phyloP scores from a whole-genome alignment of 768 basidiomycete genomes.

The Pulveroboletus frians region DNA sequence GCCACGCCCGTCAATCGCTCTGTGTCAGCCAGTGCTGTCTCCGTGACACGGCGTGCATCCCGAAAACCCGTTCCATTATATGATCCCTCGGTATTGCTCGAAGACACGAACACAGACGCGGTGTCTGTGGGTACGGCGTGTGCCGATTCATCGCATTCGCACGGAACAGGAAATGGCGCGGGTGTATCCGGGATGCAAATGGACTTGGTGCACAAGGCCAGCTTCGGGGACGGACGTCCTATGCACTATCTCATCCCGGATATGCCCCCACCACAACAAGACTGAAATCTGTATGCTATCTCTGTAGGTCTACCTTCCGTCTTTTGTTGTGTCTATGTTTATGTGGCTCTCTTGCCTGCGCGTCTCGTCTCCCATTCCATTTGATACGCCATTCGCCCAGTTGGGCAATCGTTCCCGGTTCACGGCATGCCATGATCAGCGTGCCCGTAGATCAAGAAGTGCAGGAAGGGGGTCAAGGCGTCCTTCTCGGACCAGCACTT shows the following conservation, averaged over 20 bases:
- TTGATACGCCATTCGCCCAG: slow-evolving; percentile 2
- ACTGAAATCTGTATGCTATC: slow-evolving; percentile 15
- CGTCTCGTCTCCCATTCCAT: neutral
- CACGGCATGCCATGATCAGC: neutral
- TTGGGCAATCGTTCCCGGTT: slow-evolving; percentile 7
- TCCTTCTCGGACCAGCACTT: neutral
- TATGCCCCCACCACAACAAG: slow-evolving; percentile 38
- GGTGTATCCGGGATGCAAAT: slow-evolving; percentile 8
- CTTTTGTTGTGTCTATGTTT: neutral
- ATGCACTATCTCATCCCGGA: slow-evolving; percentile 60
- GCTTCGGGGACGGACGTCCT: slow-evolving; percentile 42
- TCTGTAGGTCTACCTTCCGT: neutral
- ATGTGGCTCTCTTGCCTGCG: no score
- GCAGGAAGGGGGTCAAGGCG: neutral
- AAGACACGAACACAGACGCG: slow-evolving; percentile 20
- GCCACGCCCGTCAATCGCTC: slow-evolving; percentile 25
- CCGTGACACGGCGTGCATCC: slow-evolving; percentile 30
- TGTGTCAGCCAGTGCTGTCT: slow-evolving; percentile 24
- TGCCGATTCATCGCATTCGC: slow-evolving; percentile 27
- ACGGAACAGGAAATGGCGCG: slow-evolving; percentile 17
- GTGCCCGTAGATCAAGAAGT: slow-evolving; percentile 1
- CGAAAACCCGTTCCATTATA: slow-evolving; percentile 59
- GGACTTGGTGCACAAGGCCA: slow-evolving; percentile 37
- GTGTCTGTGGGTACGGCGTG: slow-evolving; percentile 18
- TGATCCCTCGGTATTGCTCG: slow-evolving; percentile 29